Evolutionary conservation across 2,329 filamentous ascomycete species (phyloP).

Genomic region (Camptophora hylomeconis): DNA sequence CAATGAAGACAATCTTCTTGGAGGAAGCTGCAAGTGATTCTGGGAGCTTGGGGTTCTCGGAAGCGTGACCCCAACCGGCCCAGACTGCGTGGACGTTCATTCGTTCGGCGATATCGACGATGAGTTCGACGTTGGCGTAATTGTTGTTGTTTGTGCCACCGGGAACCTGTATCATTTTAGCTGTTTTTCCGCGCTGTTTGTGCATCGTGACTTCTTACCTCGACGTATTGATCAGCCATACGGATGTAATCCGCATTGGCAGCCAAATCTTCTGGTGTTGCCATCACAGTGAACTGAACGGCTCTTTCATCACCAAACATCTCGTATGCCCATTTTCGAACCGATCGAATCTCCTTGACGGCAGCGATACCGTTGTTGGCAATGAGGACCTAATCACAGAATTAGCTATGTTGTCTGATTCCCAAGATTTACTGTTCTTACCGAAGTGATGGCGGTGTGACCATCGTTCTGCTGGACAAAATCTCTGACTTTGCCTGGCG

Average conservation of each 20-base stretch:
- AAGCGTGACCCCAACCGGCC: constrained; percentile 98
- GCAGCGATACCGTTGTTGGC: constrained; percentile 99
- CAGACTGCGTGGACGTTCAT: constrained; percentile 98
- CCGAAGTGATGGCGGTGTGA: constrained; percentile 96
- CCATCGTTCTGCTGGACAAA: constrained; percentile 83
- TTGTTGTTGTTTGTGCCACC: constrained; percentile 99
- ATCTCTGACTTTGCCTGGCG: constrained; percentile 82
- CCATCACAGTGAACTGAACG: constrained; percentile 99
- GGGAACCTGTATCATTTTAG: constrained; percentile 48
- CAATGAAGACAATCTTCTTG: constrained; percentile 99
- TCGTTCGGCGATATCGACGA: constrained; percentile 95
- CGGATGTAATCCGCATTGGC: constrained; percentile 99
- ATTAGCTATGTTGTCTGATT: constrained; percentile 10
- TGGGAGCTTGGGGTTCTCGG: constrained; percentile 94
- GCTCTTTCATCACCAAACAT: constrained; percentile 96
- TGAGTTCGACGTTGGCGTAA: constrained; percentile 98
- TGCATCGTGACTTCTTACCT: constrained; percentile 35
- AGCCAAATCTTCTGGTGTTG: constrained; percentile 90
- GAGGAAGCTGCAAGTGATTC: constrained; percentile 91
- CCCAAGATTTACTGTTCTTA: constrained; percentile 35
- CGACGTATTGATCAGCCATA: constrained; percentile 99
- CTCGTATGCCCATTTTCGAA: constrained; percentile 99
- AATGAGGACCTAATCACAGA: constrained; percentile 69
- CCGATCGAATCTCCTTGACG: constrained; percentile 97
- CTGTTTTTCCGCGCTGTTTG: constrained; percentile 2